Conservation (phyloP, 345 rosid species). For the Sisymbrium altissimum region DNA sequence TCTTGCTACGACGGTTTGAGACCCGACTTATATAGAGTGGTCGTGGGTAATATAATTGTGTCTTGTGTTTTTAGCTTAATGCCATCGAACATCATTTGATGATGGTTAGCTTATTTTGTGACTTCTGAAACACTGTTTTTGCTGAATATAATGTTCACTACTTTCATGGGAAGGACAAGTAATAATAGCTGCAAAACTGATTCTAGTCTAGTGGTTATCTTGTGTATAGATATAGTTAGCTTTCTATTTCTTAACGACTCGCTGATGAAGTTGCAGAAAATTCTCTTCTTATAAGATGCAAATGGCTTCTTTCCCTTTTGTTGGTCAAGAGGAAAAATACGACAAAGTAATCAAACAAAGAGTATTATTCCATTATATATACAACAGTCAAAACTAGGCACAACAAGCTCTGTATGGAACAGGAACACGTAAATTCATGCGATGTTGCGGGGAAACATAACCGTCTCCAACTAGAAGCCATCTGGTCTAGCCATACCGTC, state of each 20-base stretch:
- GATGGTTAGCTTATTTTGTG: not conserved
- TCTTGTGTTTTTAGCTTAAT: not conserved
- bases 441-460: constrained; percentile 4
- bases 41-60: not conserved
- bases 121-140: not conserved
- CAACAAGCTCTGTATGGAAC: constrained; percentile 2
- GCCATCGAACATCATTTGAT: not conserved
- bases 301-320: not conserved
- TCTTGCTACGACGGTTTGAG: constrained; percentile 34
- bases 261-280: not conserved
- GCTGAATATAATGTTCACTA: not conserved
- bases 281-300: not conserved
- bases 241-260: not conserved
- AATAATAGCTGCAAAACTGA: not conserved
- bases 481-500: not conserved
- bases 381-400: constrained; percentile 16
- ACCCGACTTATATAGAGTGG: not conserved
- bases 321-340: too few species aligned
- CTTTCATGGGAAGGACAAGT: not conserved
- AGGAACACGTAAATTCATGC: not conserved
- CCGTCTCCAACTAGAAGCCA: constrained; percentile 6
- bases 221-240: not conserved
- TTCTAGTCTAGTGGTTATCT: not conserved
- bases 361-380: not conserved
- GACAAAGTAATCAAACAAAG: not conserved